phyloP scores from a whole-genome alignment of 1,284 basidiomycete genomes.

The Moesziomyces globuligerus region DNA sequence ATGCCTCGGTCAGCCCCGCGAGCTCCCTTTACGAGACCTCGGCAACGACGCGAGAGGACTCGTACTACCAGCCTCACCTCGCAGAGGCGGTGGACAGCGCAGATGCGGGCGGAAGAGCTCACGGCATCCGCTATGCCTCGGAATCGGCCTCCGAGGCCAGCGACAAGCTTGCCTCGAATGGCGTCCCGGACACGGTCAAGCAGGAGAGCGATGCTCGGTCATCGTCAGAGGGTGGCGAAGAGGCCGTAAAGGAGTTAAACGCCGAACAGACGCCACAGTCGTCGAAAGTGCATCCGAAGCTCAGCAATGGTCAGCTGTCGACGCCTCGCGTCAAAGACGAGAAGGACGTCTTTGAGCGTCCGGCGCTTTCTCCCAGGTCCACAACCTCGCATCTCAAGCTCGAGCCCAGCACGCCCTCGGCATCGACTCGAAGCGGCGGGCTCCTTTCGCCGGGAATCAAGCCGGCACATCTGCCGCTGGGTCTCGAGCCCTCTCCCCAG shows the following conservation, averaged over 20 bases:
- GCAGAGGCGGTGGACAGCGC: slow-evolving; percentile 34
- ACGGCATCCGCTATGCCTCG: slow-evolving; percentile 18
- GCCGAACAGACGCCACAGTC: slow-evolving; percentile 9
- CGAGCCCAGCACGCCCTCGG: slow-evolving; percentile 1
- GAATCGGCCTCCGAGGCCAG: slow-evolving; percentile 8
- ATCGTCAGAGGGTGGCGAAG: not conserved
- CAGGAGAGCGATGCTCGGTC: not conserved
- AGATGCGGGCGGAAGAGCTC: slow-evolving; percentile 15
- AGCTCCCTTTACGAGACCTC: slow-evolving; percentile 17
- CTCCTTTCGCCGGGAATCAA: not conserved
- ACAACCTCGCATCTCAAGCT: not conserved
- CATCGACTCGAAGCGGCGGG: not conserved
- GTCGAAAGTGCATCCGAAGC: not conserved
- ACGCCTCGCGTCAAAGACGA: not conserved
- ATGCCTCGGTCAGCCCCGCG: slow-evolving; percentile 23
- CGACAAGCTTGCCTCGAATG: not conserved
- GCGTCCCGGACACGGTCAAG: slow-evolving; percentile 2
- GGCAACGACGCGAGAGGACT: slow-evolving; percentile 6
- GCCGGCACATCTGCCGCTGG: slow-evolving; percentile 2
- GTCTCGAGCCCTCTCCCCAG: slow-evolving; percentile 17
- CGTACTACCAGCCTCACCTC: slow-evolving; percentile 22
- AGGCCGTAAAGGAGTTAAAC: not conserved
- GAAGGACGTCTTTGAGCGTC: slow-evolving; percentile 5
- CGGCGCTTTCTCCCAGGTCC: slow-evolving; percentile 12
- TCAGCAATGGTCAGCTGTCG: slow-evolving; percentile 1